Base-by-base conservation (phyloP, 352 stramenopile species). In the Thalassiosira mediterranea region DNA sequence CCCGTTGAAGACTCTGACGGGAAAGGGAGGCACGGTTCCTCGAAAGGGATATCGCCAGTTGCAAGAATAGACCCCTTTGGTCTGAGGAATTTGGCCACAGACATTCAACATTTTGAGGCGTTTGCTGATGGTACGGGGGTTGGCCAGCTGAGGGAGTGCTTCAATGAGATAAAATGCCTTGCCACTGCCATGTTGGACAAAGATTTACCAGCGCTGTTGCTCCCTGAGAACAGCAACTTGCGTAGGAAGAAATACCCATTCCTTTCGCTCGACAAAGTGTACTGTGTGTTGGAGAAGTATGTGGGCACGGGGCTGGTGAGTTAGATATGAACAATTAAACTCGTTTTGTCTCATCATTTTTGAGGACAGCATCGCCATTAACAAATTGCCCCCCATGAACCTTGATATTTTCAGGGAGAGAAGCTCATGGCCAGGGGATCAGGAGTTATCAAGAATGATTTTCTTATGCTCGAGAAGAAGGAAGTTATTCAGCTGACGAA, bases 401-500 rank as follows among this genome's bases (percentile, higher is more conserved):
- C n/a, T n/a, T n/a, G n/a, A n/a, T n/a, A n/a, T n/a, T n/a, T 66
- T 42, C 48, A 79, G 70, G 83, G 83, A 11, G 76, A 84, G 58
- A 88, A 83, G 11, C 52, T 91, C 1, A 88, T 90, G 83, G 76
- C 81, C 25, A 57, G 68, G 59, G 72, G 74, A 23, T 32, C 57
- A 49, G 59, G 67, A 32, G 40, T 56, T 7, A 25, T 25, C 10
- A 77, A 47, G 15, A 81, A 66, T 25, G 84, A 87, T 34, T 85
- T 93, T 61, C 58, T 93, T 4, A 69, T 90, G 32, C 61, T 93
- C 38, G 88, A 93, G 63, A 91, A 91, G 70, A 93, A 93, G 34
- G 85, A 93, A 75, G 74, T 93, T 13, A 65, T 79, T 34, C 66
- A 80, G 52, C 62, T 93, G 49, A 76, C 72, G 0, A 80, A 77